Base-by-base conservation (phyloP, 2,329 filamentous ascomycete genomes). In the Emergomyces orientalis region DNA sequence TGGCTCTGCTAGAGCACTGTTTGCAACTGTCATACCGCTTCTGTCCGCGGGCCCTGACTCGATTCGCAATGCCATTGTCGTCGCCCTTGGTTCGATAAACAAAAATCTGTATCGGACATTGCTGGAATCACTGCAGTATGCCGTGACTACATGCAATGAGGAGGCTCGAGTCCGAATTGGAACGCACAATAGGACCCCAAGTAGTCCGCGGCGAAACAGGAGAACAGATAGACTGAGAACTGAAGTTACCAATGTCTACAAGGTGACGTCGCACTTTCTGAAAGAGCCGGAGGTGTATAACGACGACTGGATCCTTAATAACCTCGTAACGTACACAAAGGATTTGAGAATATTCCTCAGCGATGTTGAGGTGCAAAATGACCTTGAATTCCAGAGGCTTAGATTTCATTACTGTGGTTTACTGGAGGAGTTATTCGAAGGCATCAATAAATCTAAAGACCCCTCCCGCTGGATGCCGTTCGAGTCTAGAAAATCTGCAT, bases 401-500 rank as follows among this genome's bases (percentile, higher is more conserved):
- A 85, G 94, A 52, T 90, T 90, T 2, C 91, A 97, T 72, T 99
- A 96, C 73, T 99, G 95, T 73, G 92, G 93, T 0, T 78, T 99
- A 49, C 88, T 97, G 76, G 93, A 99, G 72, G 90, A 92, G 64
- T 79, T 99, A 0, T 99, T 96, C 67, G 90, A 96, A 68, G 91
- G 90, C 6, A 91, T 97, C 69, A 94, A 93, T 68, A 84, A 87
- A 60, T 91, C 91, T 0, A 87, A 86, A 65, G 90, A 97, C 64
- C 89, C 91, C 1, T 88, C 90, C 4, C 84, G 91, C 39, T 99
- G 94, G 93, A 94, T 99, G 85, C 92, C 94, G 0, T 99, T 99
- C 71, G 94, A 99, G 73, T 90, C 92, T 14, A 84, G 95, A 49
- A 96, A 97, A 73, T 97, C 94, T 5, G 89, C 93, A 0, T 99